Evolutionary conservation across 495 filamentous ascomycete genomes (phyloP), one percentile per base, ranked within the genome.

Genomic region (Ramalina peruviana): DNA sequence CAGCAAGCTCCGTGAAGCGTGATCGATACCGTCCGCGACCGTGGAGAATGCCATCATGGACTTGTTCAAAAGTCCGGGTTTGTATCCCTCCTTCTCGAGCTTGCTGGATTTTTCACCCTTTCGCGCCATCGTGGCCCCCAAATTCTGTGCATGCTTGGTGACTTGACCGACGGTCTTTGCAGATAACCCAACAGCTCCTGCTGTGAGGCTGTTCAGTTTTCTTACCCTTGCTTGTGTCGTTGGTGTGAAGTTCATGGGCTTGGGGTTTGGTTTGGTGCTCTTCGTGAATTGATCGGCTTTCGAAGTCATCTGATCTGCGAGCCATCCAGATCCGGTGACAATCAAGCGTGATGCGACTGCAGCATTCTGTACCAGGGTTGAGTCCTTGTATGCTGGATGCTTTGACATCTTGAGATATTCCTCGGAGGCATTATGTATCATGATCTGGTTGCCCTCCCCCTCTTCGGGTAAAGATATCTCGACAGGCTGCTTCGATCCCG

Each of bases 41-140:
- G 92, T 97, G n/a, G 80, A 82, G 62, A 97, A 98, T 0, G 92
- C 92, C 65, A 98, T 95, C 70, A 98, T 69, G 36, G 79, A 85
- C 67, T 96, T 97, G 64, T 98, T 97, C 52, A 98, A 62, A 23
- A 98, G 67, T 6, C 92, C 90, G 0, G 92, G 90, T 63, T 94
- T 94, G 64, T 87, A 88, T 12, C 78, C 78, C 57, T 85, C 74
- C n/a, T 74, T 73, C 36, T 81, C 81, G 13, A 63, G 60, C n/a
- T 66, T 59, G 20, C 70, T 71, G 42, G 71, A 67, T 49, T 76
- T 73, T 37, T 78, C 72, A 40, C 76, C 77, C 52, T 76, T 73
- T 10, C 83, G 75, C 13, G 81, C 68, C 27, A 95, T 61, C 6
- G 70, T 72, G 3, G 92, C 93, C 13, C 88, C 89, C 12, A 94